Evolutionary conservation across 2,329 filamentous ascomycete genomes (phyloP), one percentile per base, ranked within the genome.

Genomic region (Ilyonectria mors-panacis): DNA sequence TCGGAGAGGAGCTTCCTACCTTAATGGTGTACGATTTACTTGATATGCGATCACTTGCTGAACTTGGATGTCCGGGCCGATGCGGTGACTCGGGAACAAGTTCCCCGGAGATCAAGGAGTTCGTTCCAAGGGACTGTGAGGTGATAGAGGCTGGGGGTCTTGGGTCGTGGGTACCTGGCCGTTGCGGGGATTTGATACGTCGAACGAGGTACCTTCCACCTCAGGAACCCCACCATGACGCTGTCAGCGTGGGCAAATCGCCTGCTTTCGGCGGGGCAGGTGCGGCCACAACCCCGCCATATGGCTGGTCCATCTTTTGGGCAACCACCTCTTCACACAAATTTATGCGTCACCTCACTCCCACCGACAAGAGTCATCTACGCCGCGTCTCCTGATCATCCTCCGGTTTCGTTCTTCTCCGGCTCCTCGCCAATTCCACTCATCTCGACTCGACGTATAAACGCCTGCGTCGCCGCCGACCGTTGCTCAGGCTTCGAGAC

Each of bases 271-370:
- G 72, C 71, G 72, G 72, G 72, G 72, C 71, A 73, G 47, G 70
- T 69, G 61, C 65, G 63, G 65, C 70, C 70, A 70, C 59, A 66
- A 73, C 71, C 72, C 72, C 71, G 70, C 71, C 65, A 65, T 70
- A 42, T 42, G 63, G 53, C 62, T 70, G 62, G 47, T 58, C 37
- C 37, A 26, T 30, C 42, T 48, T 56, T 68, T 54, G 65, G 66
- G 45, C 47, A 65, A 51, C 63, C 58, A 70, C 69, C 65, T 45
- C 59, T 57, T 65, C 66, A 68, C 69, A 71, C 60, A 67, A 68
- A 70, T 74, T 74, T 69, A 69, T 72, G 67, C 68, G 70, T 74
- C 71, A 74, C 72, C 71, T 68, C 57, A 73, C 64, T 44, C 60
- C 37, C 66, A 65, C 66, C 68, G 65, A 67, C 56, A 35, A 71